These are phyloP conservation scores for Sutorius australiensis DNA, from an alignment of 768 basidiomycete species.

Conservation along the genomic window DNA sequence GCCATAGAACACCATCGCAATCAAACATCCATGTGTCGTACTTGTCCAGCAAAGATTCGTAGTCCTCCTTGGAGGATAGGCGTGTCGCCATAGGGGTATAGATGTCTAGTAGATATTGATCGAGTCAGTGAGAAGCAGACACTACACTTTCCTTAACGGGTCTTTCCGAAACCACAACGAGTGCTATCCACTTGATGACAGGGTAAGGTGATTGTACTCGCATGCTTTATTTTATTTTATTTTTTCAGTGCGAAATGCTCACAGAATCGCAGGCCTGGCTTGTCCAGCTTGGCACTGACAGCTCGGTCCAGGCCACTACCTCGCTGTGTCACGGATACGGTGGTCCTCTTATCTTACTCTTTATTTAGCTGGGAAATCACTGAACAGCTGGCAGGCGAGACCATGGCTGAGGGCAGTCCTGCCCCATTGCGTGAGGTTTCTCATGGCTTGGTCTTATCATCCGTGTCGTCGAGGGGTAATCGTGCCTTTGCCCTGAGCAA, in stretches of 20 bases:
- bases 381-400: background rate
- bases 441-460: slow-evolving; percentile 2
- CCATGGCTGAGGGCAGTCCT: background rate
- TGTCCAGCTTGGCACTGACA: background rate
- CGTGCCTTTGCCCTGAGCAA: background rate
- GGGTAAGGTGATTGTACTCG: background rate
- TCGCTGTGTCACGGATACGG: no score
- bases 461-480: background rate
- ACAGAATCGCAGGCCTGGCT: background rate
- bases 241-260: background rate
- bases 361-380: slow-evolving; percentile 3
- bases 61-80: slow-evolving; percentile 40
- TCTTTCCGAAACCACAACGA: slow-evolving; percentile 4
- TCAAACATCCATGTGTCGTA: slow-evolving; percentile 97
- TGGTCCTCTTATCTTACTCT: background rate
- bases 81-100: slow-evolving; percentile 23
- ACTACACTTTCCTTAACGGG: slow-evolving; percentile 25
- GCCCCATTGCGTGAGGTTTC: background rate
- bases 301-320: no score
- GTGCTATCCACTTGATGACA: background rate
- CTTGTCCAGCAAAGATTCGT: slow-evolving; percentile 48
- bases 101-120: slow-evolving; percentile 11
- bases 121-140: background rate
- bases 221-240: background rate
- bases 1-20: slow-evolving; percentile 95